phyloP scores from a whole-genome alignment of 2,329 filamentous ascomycete genomes.

The Fusarium sp. region DNA sequence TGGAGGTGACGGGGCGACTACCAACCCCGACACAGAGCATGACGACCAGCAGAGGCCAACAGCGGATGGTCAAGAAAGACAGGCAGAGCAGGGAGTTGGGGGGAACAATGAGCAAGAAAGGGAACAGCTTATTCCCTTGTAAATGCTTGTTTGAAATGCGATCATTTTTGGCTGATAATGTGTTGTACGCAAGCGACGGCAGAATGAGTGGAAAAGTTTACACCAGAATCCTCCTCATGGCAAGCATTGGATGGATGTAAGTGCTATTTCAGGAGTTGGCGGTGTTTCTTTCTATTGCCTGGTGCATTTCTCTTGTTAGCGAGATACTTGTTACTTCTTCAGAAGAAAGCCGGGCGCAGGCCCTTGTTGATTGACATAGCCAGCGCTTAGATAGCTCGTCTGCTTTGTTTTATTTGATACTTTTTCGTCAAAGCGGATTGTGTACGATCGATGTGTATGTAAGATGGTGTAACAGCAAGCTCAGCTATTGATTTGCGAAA shows the following conservation, averaged over 20 bases:
- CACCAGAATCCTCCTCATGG: conserved; percentile 11
- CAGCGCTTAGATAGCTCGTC: conserved; percentile 15
- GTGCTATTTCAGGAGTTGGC: conserved; percentile 35
- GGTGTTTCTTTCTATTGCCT: conserved; percentile 29
- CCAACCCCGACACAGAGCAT: conserved; percentile 11
- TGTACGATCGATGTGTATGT: background rate
- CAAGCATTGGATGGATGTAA: conserved; percentile 29
- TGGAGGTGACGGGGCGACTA: conserved; percentile 10
- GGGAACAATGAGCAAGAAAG: conserved; percentile 25
- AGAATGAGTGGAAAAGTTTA: conserved; percentile 36
- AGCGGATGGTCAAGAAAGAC: conserved; percentile 24
- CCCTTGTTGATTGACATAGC: conserved; percentile 28
- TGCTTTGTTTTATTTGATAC: conserved; percentile 5
- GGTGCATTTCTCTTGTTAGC: conserved; percentile 21
- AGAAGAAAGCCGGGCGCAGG: conserved; percentile 38
- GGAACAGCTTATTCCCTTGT: conserved; percentile 39
- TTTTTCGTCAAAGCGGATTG: background rate
- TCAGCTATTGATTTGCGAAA: background rate
- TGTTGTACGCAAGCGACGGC: conserved; percentile 22
- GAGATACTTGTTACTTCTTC: conserved; percentile 22
- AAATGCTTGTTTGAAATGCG: background rate
- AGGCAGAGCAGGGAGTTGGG: conserved; percentile 15
- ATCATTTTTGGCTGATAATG: conserved; percentile 13
- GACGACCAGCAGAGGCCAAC: conserved; percentile 23
- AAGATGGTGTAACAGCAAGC: background rate